Base-by-base conservation (phyloP, 2,329 filamentous ascomycete species). In the Fusarium begoniae region DNA sequence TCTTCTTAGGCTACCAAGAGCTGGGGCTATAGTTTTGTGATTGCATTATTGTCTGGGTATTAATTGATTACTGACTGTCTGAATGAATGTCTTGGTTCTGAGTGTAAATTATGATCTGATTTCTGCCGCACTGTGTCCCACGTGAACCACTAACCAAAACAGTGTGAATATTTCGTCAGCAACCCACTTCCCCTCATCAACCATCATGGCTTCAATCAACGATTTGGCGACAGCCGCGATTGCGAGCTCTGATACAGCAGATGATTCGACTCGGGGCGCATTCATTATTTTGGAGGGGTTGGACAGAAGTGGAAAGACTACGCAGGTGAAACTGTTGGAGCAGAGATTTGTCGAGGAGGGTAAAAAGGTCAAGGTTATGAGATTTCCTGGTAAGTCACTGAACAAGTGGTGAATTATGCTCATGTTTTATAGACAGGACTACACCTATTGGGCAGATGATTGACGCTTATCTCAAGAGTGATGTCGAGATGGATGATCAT, bases 301-400 rank as follows among this genome's bases (percentile, higher is more conserved):
- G 70, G 95, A 98, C 79, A 90, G 94, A 73, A 94, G 95, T 48
- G 95, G 95, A 63, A 98, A 98, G 87, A 96, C 94, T 28, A 97
- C 95, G 40, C 95, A 98, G 87, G 95, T 94, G 76, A 88, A 91
- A 78, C 84, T 90, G 51, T 85, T 98, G 57, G 87, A 88, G 82
- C 82, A 88, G 82, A 80, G 85, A 28, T 86, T 90, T 66, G 81
- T 85, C 12, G 85, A 86, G 75, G 82, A 83, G 61, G 88, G 88
- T 10, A 80, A 81, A 65, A 82, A 83, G 48, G 88, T 89, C 53
- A 84, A 86, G 81, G 83, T 87, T 38, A 86, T 90, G 86, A 82
- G 88, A 48, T 90, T 90, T 77, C 89, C 89, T 22, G 88, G 88
- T 90, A 79, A 47, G 86, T 83, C 30, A 26, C 15, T 47, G 15